phyloP scores from a whole-genome alignment of 2,329 filamentous ascomycete species.

The Dothistroma pini region DNA sequence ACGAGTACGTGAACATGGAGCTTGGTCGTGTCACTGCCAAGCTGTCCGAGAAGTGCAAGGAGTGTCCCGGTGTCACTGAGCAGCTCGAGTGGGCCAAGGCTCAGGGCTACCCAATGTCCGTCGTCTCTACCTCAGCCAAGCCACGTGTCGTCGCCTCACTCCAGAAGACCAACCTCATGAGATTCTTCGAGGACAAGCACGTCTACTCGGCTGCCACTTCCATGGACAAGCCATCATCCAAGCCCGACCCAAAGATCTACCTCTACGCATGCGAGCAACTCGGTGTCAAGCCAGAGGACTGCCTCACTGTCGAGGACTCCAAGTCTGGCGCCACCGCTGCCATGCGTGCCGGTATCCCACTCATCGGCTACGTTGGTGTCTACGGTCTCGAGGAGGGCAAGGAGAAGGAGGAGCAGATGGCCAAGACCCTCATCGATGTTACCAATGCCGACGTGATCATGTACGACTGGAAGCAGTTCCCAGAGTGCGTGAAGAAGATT shows the following conservation, averaged over 20 bases:
- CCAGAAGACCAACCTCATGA: constrained; percentile 72
- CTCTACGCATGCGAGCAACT: constrained; percentile 70
- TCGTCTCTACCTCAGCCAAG: constrained; percentile 77
- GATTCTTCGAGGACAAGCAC: constrained; percentile 71
- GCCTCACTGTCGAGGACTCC: constrained; percentile 82
- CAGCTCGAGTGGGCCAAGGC: constrained; percentile 58
- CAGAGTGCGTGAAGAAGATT: constrained; percentile 47
- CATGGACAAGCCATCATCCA: constrained; percentile 74
- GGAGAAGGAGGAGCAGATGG: constrained; percentile 52
- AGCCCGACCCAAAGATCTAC: constrained; percentile 90
- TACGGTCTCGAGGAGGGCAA: constrained; percentile 66
- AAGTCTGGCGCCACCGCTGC: constrained; percentile 74
- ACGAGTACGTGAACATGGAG: constrained; percentile 70
- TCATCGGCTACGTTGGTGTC: constrained; percentile 81
- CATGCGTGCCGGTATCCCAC: constrained; percentile 71
- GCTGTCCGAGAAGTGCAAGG: constrained; percentile 47
- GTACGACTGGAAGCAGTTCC: constrained; percentile 53
- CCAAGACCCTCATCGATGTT: constrained; percentile 47
- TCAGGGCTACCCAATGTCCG: constrained; percentile 63
- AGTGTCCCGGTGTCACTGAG: constrained; percentile 55
- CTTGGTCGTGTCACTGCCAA: constrained; percentile 81
- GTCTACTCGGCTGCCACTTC: constrained; percentile 81
- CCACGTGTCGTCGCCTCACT: constrained; percentile 74
- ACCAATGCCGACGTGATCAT: constrained; percentile 48
- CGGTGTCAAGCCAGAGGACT: constrained; percentile 66